Evolutionary conservation across 345 rosid genomes (phyloP).

Genomic region (Eucalyptus cloeziana): DNA sequence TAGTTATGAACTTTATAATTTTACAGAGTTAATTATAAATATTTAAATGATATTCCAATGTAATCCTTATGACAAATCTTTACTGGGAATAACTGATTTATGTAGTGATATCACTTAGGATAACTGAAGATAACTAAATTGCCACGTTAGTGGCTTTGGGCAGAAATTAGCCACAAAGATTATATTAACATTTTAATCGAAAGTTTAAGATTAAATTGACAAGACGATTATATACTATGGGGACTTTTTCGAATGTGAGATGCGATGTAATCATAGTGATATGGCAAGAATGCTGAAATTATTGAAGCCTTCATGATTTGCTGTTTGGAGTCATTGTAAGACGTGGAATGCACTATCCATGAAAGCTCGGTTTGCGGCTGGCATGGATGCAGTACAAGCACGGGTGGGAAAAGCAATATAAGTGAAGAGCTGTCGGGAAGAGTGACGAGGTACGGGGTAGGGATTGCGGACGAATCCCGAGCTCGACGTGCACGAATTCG

Average conservation of each 20-base stretch:
- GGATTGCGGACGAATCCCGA: background rate
- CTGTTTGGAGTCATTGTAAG: background rate
- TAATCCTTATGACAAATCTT: background rate
- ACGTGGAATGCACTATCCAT: background rate
- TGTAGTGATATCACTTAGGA: accelerated
- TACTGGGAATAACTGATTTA: accelerated
- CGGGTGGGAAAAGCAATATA: background rate
- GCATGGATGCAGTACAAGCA: background rate
- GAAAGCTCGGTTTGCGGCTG: background rate
- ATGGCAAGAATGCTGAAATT: background rate
- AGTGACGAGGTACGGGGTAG: background rate
- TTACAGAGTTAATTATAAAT: background rate
- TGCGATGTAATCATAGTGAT: background rate
- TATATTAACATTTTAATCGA: background rate
- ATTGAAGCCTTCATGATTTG: background rate
- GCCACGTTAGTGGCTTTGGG: background rate
- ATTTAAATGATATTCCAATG: background rate
- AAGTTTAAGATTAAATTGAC: background rate
- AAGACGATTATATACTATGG: accelerated
- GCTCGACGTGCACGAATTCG: background rate
- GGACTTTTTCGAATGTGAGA: background rate
- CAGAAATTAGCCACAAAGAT: background rate
- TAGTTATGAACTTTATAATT: background rate
- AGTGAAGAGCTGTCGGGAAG: background rate
- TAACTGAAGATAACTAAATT: background rate